Conservation (phyloP, 768 basidiomycete genomes). For the Holtermanniella nyarrowii region DNA sequence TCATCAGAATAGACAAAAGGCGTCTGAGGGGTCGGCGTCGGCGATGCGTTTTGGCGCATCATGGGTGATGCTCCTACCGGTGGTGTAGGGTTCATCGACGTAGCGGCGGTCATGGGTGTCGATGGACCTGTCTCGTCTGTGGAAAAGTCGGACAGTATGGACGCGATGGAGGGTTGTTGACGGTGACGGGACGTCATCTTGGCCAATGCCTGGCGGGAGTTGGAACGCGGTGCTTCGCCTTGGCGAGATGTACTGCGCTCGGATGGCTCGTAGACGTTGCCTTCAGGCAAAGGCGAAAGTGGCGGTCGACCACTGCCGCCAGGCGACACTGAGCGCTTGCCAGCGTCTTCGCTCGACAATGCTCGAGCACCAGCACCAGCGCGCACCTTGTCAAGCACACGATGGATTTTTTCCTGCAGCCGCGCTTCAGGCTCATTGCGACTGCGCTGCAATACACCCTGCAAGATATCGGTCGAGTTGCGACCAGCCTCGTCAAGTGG, state of each 20-base stretch:
- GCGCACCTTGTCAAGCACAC: conserved; percentile 42
- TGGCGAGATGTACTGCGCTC: conserved; percentile 4
- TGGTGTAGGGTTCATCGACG: conserved; percentile 38
- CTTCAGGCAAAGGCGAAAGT: background rate
- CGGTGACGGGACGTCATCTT: conserved; percentile 14
- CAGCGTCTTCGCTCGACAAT: background rate
- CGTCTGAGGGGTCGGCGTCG: conserved; percentile 42
- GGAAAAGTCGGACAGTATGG: conserved; percentile 52
- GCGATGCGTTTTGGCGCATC: conserved; percentile 45
- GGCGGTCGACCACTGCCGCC: no score
- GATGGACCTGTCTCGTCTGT: conserved; percentile 13
- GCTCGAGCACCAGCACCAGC: conserved; percentile 3
- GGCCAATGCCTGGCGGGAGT: background rate
- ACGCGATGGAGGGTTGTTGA: conserved; percentile 58
- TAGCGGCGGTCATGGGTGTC: conserved; percentile 40
- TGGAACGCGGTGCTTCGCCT: background rate
- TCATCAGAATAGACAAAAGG: conserved; percentile 50
- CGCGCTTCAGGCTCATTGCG: conserved; percentile 21
- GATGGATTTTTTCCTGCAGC: conserved; percentile 40
- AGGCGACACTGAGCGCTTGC: background rate
- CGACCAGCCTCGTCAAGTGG: background rate
- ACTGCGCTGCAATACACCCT: conserved; percentile 29
- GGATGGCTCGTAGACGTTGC: conserved; percentile 6
- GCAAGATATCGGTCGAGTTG: conserved; percentile 31
- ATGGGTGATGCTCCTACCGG: conserved; percentile 6